A percentile compares a stretch with the other conserved stretches of the same genome.
Conservation (phyloP, 1,284 basidiomycete species). For the Malassezia pachydermatis region DNA sequence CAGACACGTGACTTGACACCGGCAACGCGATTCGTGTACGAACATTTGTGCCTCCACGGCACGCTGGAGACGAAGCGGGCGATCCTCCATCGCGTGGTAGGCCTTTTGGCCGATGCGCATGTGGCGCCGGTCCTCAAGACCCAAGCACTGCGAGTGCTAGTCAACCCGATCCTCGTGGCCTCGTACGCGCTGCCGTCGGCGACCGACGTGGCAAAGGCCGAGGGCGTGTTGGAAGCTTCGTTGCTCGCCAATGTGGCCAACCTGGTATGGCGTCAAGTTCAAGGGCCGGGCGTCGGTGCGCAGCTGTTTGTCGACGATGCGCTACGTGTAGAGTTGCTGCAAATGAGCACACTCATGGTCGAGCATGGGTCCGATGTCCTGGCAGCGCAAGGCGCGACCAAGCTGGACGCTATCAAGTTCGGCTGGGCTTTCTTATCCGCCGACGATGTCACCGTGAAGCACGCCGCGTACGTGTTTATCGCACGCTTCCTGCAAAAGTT, state of each 20-base stretch:
- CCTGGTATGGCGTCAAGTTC: constrained; percentile 70
- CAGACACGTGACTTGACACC: constrained; percentile 71
- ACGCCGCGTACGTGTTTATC: constrained; percentile 81
- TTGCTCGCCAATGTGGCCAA: constrained; percentile 63
- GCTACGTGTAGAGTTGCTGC: constrained; percentile 80
- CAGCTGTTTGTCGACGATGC: constrained; percentile 60
- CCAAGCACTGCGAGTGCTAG: constrained; percentile 70
- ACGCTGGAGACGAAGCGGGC: constrained; percentile 63
- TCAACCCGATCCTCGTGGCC: constrained; percentile 78
- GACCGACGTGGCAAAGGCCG: constrained; percentile 8
- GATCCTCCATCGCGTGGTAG: constrained; percentile 72
- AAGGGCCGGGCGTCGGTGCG: constrained; percentile 49
- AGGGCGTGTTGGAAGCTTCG: constrained; percentile 58
- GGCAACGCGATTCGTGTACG: constrained; percentile 78
- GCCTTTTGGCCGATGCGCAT: constrained; percentile 64
- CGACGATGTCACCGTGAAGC: constrained; percentile 84
- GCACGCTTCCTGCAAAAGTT: constrained; percentile 89
- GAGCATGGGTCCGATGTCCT: constrained; percentile 65
- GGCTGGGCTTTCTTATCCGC: constrained; percentile 76
- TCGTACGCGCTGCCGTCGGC: constrained; percentile 52
- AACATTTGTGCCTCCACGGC: constrained; percentile 61
- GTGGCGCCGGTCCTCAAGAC: constrained; percentile 71
- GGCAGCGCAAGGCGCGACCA: constrained; percentile 60
- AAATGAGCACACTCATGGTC: constrained; percentile 80
- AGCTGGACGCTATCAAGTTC: constrained; percentile 90